phyloP scores from a whole-genome alignment of 331 rosid genomes.

The Phaseolus coccineus region DNA sequence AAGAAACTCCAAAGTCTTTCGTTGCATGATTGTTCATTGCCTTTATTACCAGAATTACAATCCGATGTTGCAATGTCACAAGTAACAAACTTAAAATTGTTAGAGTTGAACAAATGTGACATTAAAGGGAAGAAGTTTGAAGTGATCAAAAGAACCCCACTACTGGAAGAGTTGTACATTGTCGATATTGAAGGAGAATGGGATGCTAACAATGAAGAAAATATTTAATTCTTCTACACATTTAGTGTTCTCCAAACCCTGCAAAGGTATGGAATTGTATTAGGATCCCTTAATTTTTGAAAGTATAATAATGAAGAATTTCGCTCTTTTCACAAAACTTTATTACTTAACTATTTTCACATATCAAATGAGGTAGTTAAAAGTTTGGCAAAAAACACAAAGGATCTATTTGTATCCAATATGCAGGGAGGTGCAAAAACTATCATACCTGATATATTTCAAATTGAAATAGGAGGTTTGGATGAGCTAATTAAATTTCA shows the following conservation, averaged over 20 bases:
- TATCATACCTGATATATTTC: conserved; percentile 12
- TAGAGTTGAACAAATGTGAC: not conserved
- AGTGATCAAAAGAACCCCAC: not conserved
- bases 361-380: not conserved
- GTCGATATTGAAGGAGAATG: not conserved
- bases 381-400: not conserved
- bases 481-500: not conserved
- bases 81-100: not conserved
- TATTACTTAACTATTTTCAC: not conserved
- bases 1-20: conserved; percentile 1
- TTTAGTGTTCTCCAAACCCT: not conserved
- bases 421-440: not conserved
- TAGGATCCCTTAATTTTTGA: not conserved
- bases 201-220: not conserved
- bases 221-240: not conserved
- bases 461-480: not conserved
- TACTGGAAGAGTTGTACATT: not conserved
- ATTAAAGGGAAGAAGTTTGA: not conserved
- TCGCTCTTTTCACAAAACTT: not conserved
- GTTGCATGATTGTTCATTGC: accelerated
- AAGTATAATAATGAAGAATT: no score
- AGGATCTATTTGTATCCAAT: not conserved
- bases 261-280: not conserved
- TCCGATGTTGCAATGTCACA: no score
- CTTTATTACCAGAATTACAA: not conserved